Conservation (phyloP, 768 basidiomycete genomes). For the Tricholoma bakamatsutake region DNA sequence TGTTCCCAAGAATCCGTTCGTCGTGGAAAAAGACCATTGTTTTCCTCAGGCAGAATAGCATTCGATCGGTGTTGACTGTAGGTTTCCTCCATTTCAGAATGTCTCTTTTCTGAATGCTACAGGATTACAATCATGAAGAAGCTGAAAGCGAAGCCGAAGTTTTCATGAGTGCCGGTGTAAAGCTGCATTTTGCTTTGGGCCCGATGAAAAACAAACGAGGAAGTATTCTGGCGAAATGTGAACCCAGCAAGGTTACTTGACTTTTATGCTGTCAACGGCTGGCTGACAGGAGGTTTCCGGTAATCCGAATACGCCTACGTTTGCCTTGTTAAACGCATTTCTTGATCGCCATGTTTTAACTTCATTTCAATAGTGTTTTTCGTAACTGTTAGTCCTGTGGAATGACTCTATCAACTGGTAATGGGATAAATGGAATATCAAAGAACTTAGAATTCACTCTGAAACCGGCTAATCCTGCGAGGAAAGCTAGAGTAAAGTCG, state of each 20-base stretch:
- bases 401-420: too few relatives aligned
- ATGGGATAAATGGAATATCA: too few relatives aligned
- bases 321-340: too few relatives aligned
- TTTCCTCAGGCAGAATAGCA: constrained; percentile 18
- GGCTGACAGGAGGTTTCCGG: constrained; percentile 30
- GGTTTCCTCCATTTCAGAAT: neutral
- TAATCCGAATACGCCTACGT: too few relatives aligned
- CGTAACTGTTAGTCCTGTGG: too few relatives aligned
- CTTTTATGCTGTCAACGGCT: constrained; percentile 30
- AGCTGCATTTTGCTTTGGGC: constrained; percentile 19
- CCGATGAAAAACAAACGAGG: constrained; percentile 27
- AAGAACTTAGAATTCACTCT: too few relatives aligned
- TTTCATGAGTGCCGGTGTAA: constrained; percentile 16
- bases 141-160: constrained; percentile 23
- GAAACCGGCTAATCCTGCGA: too few relatives aligned
- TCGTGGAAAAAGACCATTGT: constrained; percentile 23
- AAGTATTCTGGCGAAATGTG: constrained; percentile 21
- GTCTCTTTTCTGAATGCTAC: neutral
- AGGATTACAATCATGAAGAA: constrained; percentile 29
- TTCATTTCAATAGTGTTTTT: too few relatives aligned
- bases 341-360: too few relatives aligned
- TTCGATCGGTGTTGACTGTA: constrained; percentile 30
- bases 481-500: too few relatives aligned
- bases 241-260: constrained; percentile 25
- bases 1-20: constrained; percentile 15